phyloP scores from a whole-genome alignment of 2,329 filamentous ascomycete genomes.

The Colletotrichum musae region DNA sequence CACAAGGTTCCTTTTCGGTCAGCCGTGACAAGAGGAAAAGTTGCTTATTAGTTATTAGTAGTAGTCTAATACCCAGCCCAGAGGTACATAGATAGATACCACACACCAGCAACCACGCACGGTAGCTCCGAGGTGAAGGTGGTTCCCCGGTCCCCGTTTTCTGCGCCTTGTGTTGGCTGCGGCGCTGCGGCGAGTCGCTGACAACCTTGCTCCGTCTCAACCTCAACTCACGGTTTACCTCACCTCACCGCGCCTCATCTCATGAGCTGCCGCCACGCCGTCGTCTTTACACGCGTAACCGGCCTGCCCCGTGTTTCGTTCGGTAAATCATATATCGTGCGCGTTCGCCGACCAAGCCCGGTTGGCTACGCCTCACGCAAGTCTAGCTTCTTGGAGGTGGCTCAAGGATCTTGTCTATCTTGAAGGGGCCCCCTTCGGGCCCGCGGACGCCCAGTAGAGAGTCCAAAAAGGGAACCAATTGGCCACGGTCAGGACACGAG shows the following conservation, averaged over 20 bases:
- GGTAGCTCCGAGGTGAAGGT: constrained; percentile 26
- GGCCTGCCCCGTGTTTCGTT: background rate
- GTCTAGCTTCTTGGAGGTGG: constrained; percentile 13
- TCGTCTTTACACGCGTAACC: too few relatives aligned
- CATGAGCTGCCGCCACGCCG: too few relatives aligned
- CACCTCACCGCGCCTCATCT: too few relatives aligned
- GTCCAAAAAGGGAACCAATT: constrained; percentile 13
- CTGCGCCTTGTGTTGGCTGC: constrained; percentile 15
- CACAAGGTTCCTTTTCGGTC: constrained; percentile 9
- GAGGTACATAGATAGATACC: too few relatives aligned
- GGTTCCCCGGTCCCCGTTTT: constrained; percentile 12
- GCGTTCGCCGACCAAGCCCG: background rate
- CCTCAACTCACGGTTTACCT: background rate
- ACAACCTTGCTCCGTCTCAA: background rate
- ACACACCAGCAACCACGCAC: background rate
- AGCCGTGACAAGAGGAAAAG: constrained; percentile 12
- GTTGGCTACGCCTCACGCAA: constrained; percentile 21
- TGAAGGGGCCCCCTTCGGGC: constrained; percentile 12
- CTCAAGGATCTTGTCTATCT: constrained; percentile 19
- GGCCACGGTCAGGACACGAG: constrained; percentile 10
- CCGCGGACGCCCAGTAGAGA: constrained; percentile 16
- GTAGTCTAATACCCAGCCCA: background rate
- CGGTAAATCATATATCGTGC: constrained; percentile 13
- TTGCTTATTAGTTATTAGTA: constrained; percentile 24
- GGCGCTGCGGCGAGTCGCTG: constrained; percentile 20